Evolutionary conservation across 2,329 filamentous ascomycete genomes (phyloP).

Genomic region (Leptographium flavum): DNA sequence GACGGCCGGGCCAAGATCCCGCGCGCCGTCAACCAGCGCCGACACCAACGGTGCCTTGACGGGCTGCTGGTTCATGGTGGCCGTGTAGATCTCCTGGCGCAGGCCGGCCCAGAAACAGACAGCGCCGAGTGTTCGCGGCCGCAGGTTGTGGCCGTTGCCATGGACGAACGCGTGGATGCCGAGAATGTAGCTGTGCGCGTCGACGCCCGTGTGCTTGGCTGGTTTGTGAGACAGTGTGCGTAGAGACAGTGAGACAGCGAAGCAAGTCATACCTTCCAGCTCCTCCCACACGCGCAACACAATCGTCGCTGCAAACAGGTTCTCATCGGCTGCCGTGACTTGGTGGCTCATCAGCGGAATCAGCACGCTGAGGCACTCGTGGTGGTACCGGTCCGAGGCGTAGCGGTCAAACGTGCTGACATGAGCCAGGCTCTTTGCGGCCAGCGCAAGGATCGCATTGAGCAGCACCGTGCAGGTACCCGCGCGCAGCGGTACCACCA

Average conservation of each 20-base stretch:
- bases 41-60: conserved; percentile 35
- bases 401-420: conserved; percentile 31
- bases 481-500: conserved; percentile 37
- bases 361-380: conserved; percentile 33
- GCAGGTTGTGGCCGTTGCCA: conserved; percentile 24
- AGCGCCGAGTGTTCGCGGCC: conserved; percentile 28
- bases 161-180: conserved; percentile 33
- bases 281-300: conserved; percentile 44
- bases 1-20: conserved; percentile 28
- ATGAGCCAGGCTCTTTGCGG: conserved; percentile 38
- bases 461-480: conserved; percentile 34
- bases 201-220: conserved; percentile 27
- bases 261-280: conserved; percentile 24
- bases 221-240: neutral
- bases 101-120: conserved; percentile 44
- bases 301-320: conserved; percentile 38
- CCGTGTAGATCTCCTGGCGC: conserved; percentile 44
- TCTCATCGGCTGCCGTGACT: conserved; percentile 29
- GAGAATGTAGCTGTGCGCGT: conserved; percentile 31
- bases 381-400: conserved; percentile 36
- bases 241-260: too few relatives aligned
- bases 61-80: conserved; percentile 30
- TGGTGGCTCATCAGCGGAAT: conserved; percentile 31
- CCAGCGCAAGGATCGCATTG: conserved; percentile 42
- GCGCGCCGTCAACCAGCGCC: conserved; percentile 29